Evolutionary conservation across 345 rosid species (phyloP), one percentile per base, ranked within the genome.

Genomic region (Clausena lansium): DNA sequence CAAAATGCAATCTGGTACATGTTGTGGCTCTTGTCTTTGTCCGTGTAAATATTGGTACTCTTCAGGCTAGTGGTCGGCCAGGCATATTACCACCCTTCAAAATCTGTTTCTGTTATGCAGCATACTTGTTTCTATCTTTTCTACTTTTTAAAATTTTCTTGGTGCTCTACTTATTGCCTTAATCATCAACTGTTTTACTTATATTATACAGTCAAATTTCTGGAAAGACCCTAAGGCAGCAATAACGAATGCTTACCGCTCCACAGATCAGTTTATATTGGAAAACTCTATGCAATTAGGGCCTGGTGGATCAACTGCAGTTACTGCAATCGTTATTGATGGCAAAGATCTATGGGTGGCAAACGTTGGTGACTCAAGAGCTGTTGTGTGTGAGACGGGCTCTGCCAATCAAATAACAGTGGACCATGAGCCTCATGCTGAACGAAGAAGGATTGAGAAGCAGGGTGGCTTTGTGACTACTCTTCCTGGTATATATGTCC

Each of bases 261-360:
- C 81, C 78, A 86, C 91, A 0, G 91, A 88, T 78, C 85, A 77
- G 81, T 70, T 57, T 19, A 88, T 88, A 54, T 78, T 88, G 82
- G 88, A 86, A 62, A 88, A 88, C 67, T 63, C 88, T 57, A 77
- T 85, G 87, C 86, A 83, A 76, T 82, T 88, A 70, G 91, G 91
- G 20, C 86, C 88, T 11, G 91, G 91, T 58, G 91, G 91, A 63
- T 88, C 91, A 24, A 88, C 91, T 67, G 91, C 91, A n/a, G 91
- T 88, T 1, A 88, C 91, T 55, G 89, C 89, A 10, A 85, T 88
- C 61, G 85, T 86, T 28, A 82, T 88, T 77, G 91, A 88, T 76
- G 89, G 91, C 35, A 85, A 88, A 70, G 91, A 88, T 76, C 79
- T 88, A 41, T 88, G 91, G 91, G 83, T 88, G 36, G 91, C 91